Evolutionary conservation across 305 asterid species (phyloP), one percentile per base, ranked within the genome.

Genomic region (Solanum hybrid): DNA sequence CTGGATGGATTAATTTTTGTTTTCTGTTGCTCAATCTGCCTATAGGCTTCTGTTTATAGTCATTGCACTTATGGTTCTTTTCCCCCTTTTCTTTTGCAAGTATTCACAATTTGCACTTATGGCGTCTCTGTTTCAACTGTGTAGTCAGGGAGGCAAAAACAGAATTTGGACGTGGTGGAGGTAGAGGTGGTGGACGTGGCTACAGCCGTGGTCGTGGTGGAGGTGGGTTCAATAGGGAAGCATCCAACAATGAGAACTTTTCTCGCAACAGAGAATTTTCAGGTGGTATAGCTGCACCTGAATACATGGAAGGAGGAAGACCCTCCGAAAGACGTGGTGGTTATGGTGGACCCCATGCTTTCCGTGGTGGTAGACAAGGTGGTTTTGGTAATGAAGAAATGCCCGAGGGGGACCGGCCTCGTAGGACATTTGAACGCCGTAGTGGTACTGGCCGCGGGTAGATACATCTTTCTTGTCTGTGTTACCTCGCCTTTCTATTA

Each of bases 361-460:
- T 88, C 90, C 95, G 95, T 73, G 98, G 96, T 87, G 96, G 94
- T 87, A 95, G 96, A 37, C 90, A 95, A 84, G 98, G 95, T 76
- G 98, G 93, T 71, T 96, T 90, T 91, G 92, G 93, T 94, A 94
- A 96, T 92, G 99, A 96, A 42, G 99, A 94, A 14, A 90, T 57
- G 76, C 95, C 93, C 39, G 98, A 96, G 89, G 98, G 97, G 18
- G 98, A 95, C 24, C 94, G 93, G 83, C 95, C 95, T 76, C 95
- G 95, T 64, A 92, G 98, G 92, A 40, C 88, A 29, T 94, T 91
- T 83, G 99, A 96, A 36, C 97, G 99, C 42, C 97, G 89, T 39
- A 96, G 96, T 94, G 99, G 98, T 88, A 94, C 97, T 86, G 97
- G 98, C 5, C 95, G 92, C 5, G 97, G 98, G 99, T 97, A 93